These are phyloP conservation scores for Microbotryum scabiosae DNA, from an alignment of 1,284 basidiomycete species.

Conservation along the genomic window DNA sequence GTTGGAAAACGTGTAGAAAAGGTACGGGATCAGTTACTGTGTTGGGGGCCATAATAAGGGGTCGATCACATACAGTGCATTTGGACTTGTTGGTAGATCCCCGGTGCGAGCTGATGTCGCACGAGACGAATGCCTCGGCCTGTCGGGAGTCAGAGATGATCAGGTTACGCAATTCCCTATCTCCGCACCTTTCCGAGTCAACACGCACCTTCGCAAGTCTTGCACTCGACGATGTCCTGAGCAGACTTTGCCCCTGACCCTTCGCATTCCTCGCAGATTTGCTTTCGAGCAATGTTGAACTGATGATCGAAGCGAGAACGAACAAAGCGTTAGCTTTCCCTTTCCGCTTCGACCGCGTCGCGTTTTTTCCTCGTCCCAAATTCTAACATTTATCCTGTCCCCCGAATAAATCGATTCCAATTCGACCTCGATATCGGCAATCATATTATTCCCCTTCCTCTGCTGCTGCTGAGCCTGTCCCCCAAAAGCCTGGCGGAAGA, in stretches of 20 bases:
- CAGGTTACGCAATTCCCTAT: too few relatives aligned
- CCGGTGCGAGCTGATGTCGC: slow-evolving; percentile 65
- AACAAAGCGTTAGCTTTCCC: not conserved
- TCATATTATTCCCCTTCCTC: slow-evolving; percentile 68
- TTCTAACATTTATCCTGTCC: slow-evolving; percentile 65
- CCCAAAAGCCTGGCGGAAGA: slow-evolving; percentile 87
- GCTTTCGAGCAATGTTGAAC: slow-evolving; percentile 80
- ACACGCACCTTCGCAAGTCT: slow-evolving; percentile 53
- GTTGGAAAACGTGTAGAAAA: slow-evolving; percentile 5
- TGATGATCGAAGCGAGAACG: slow-evolving; percentile 37
- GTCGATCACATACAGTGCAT: slow-evolving; percentile 24
- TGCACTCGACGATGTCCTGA: slow-evolving; percentile 70
- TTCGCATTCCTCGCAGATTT: slow-evolving; percentile 86
- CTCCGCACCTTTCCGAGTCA: too few relatives aligned
- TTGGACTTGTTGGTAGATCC: slow-evolving; percentile 37
- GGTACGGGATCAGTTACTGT: too few relatives aligned
- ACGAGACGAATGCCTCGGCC: slow-evolving; percentile 71
- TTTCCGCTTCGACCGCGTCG: slow-evolving; percentile 3
- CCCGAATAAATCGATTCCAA: slow-evolving; percentile 80
- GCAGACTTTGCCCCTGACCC: slow-evolving; percentile 83
- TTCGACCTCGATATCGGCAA: slow-evolving; percentile 79
- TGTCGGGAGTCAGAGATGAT: too few relatives aligned
- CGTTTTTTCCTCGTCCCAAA: not conserved
- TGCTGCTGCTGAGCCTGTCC: slow-evolving; percentile 56
- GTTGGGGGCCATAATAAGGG: too few relatives aligned